phyloP scores from a whole-genome alignment of 1,284 basidiomycete genomes.

The Schizopora paradoxa region DNA sequence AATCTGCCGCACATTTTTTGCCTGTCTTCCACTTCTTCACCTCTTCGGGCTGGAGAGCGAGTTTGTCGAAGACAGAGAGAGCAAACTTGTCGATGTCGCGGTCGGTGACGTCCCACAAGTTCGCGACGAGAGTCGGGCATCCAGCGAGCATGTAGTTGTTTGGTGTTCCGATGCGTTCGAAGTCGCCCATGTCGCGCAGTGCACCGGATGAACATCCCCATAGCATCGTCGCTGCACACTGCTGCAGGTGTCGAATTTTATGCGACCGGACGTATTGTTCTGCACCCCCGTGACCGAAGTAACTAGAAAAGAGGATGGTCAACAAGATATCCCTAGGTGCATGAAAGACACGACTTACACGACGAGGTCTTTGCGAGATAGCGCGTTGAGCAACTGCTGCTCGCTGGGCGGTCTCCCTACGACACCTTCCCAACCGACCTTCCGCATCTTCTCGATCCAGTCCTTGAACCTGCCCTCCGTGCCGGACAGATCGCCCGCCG shows the following conservation, averaged over 20 bases:
- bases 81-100: constrained; percentile 93
- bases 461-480: constrained; percentile 81
- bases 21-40: constrained; percentile 27
- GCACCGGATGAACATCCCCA: constrained; percentile 98
- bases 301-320: constrained; percentile 43
- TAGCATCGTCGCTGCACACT: constrained; percentile 92
- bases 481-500: constrained; percentile 81
- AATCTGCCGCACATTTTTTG: constrained; percentile 17
- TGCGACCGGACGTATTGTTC: constrained; percentile 91
- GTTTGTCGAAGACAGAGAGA: constrained; percentile 73
- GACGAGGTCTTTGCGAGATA: constrained; percentile 73
- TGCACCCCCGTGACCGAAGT: constrained; percentile 95
- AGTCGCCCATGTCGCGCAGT: constrained; percentile 87
- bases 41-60: constrained; percentile 49
- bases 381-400: constrained; percentile 69
- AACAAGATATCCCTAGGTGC: background rate
- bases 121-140: constrained; percentile 89
- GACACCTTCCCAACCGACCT: constrained; percentile 80
- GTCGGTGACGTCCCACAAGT: constrained; percentile 98
- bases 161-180: constrained; percentile 88
- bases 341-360: constrained; percentile 54
- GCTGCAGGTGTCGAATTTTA: constrained; percentile 72
- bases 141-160: constrained; percentile 95
- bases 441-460: constrained; percentile 69
- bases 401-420: constrained; percentile 75